Evolutionary conservation across 2,329 filamentous ascomycete species (phyloP), one percentile per base, ranked within the genome.

Genomic region (Trichophyton schoenleinii): DNA sequence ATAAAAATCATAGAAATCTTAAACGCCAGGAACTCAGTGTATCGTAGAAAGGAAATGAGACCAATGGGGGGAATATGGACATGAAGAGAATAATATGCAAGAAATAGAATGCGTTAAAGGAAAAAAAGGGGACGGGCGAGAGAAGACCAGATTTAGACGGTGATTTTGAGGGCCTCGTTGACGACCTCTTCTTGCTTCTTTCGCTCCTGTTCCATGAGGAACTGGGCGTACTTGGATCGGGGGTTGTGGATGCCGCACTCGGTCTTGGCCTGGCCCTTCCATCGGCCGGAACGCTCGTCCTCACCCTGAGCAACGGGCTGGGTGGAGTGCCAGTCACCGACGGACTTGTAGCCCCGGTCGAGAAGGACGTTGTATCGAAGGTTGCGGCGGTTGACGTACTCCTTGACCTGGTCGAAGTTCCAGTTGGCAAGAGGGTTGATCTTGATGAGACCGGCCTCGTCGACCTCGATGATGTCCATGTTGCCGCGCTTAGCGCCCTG

Each of bases 191-290:
- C 81, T 67, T 85, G 79, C 65, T 80, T 78, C 79, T 89, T 86
- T 70, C 81, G 77, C 72, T 90, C 86, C 74, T 88, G 83, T 64
- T 90, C 85, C 69, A 81, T 80, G 61, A 95, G 77, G 75, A 87
- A 96, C 76, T 91, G 85, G 9, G 91, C 88, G 71, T 97, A 99
- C 68, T 91, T 87, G 62, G 89, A 95, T 74, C 91, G 87, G 77
- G 94, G 95, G 81, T 97, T 97, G 83, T 99, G 94, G 71, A 99
- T 97, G 57, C 94, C 94, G 74, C 94, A 99, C 79, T 99, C 94
- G 15, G 91, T 95, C 86, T 99, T 99, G 70, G 82, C 79, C 75
- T 91, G 88, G 64, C 94, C 94, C 82, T 96, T 96, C 94, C 94
- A 99, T 67, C 94, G 87, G 62, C 94, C 94, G 7, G 94, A 88